A percentile compares a stretch with the other conserved stretches of the same genome.
These are phyloP conservation scores for Beauveria varroae DNA, from an alignment of 2,329 filamentous ascomycete species.

Conservation along the genomic window DNA sequence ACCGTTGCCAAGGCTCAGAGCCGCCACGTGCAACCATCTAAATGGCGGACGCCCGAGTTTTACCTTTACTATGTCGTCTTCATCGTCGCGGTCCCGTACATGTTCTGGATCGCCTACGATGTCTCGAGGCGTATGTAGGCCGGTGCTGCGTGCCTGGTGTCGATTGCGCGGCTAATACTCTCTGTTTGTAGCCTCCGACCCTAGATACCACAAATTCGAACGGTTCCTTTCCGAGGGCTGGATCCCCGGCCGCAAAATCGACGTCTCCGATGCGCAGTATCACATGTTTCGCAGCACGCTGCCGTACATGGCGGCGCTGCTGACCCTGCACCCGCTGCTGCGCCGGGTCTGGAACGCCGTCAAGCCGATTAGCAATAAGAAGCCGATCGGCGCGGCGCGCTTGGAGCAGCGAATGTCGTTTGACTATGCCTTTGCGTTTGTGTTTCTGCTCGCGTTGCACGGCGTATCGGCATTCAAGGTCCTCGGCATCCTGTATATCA, in stretches of 20 bases:
- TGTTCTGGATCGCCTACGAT: slow-evolving; percentile 85
- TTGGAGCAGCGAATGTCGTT: slow-evolving; percentile 68
- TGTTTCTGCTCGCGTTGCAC: slow-evolving; percentile 75
- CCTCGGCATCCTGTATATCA: slow-evolving; percentile 68
- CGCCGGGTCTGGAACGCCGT: slow-evolving; percentile 62
- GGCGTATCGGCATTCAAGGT: slow-evolving; percentile 83
- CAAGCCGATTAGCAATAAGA: slow-evolving; percentile 25
- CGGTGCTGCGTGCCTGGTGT: neutral
- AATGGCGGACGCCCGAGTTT: slow-evolving; percentile 85
- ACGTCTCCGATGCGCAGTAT: slow-evolving; percentile 88
- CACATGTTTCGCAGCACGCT: slow-evolving; percentile 77
- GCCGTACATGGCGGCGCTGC: slow-evolving; percentile 66
- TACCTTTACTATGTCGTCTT: slow-evolving; percentile 71
- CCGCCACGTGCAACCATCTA: slow-evolving; percentile 48
- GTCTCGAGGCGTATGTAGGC: slow-evolving; percentile 66
- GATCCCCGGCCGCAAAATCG: slow-evolving; percentile 88
- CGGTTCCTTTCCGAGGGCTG: slow-evolving; percentile 70
- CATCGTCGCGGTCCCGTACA: slow-evolving; percentile 60
- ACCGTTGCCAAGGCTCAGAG: slow-evolving; percentile 29
- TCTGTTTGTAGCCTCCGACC: slow-evolving; percentile 58
- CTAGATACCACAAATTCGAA: slow-evolving; percentile 69
- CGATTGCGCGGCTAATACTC: neutral
- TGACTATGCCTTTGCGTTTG: slow-evolving; percentile 70
- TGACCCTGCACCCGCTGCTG: slow-evolving; percentile 72
- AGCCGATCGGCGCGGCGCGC: slow-evolving; percentile 45